These are phyloP conservation scores for Cornus kousa DNA, from an alignment of 148 eudicot genomes.

Conservation along the genomic window DNA sequence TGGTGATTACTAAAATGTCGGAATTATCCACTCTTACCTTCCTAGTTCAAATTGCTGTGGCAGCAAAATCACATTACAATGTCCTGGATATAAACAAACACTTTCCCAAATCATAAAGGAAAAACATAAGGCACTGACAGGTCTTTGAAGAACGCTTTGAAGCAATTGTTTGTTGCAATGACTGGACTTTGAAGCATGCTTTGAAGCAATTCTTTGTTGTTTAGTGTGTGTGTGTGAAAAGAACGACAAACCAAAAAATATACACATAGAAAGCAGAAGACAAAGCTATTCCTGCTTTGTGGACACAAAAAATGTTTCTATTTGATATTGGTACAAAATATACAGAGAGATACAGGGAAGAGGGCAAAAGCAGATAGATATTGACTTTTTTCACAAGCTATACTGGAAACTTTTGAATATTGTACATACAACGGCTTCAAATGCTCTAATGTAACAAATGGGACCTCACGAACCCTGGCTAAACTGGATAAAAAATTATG, in stretches of 20 bases:
- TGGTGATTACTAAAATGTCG: too few species aligned
- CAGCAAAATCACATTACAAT: too few species aligned
- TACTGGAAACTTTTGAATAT: neutral
- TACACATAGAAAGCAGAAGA: neutral
- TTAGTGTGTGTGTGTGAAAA: neutral
- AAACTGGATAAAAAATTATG: neutral
- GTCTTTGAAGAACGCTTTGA: too few species aligned
- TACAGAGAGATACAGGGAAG: neutral
- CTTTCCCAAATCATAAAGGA: too few species aligned
- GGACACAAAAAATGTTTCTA: neutral
- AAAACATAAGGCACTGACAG: too few species aligned
- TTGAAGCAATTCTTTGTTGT: too few species aligned
- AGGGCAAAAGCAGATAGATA: neutral
- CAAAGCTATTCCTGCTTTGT: neutral
- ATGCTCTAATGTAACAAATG: neutral
- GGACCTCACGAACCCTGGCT: neutral
- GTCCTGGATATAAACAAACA: too few species aligned
- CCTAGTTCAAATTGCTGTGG: too few species aligned
- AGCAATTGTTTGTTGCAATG: too few species aligned
- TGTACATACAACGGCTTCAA: constrained; percentile 15
- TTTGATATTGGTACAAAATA: neutral
- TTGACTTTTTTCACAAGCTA: neutral
- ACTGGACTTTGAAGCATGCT: too few species aligned
- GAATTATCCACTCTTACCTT: too few species aligned
- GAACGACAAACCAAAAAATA: neutral